Conservation (phyloP, 441 rosid species). For the Pelargonium myrrhifolium region DNA sequence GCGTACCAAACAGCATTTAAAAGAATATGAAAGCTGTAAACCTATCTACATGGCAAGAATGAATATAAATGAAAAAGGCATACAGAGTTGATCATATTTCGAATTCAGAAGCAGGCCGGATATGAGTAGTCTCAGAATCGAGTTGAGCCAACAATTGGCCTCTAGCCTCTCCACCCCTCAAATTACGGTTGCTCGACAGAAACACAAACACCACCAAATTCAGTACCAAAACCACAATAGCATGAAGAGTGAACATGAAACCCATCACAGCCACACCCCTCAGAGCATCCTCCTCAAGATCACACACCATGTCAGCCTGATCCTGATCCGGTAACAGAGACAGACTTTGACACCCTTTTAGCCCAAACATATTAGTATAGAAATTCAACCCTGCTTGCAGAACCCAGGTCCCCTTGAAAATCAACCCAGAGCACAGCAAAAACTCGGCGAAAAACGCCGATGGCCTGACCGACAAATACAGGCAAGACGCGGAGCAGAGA, state of each 20-base stretch:
- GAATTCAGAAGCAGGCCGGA: slow-evolving; percentile 26
- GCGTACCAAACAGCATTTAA: background rate
- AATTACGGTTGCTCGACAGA: slow-evolving; percentile 30
- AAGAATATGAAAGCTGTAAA: too few species aligned
- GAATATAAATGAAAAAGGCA: slow-evolving; percentile 6
- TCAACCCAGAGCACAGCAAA: slow-evolving; percentile 38
- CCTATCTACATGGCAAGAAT: background rate
- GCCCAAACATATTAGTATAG: slow-evolving; percentile 37
- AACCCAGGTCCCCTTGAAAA: slow-evolving; percentile 50
- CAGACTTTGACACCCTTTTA: slow-evolving; percentile 39
- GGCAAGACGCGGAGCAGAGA: slow-evolving; percentile 42
- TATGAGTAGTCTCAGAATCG: slow-evolving; percentile 28
- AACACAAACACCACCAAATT: slow-evolving; percentile 34
- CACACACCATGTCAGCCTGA: slow-evolving; percentile 38
- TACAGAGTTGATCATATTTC: slow-evolving; percentile 35
- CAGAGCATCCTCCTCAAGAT: slow-evolving; percentile 45
- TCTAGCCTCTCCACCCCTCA: slow-evolving; percentile 36
- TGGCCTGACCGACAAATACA: slow-evolving; percentile 43
- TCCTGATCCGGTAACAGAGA: slow-evolving; percentile 20
- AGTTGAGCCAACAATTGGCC: slow-evolving; percentile 48
- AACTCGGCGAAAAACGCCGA: slow-evolving; percentile 45
- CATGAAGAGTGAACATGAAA: slow-evolving; percentile 45
- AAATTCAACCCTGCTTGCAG: slow-evolving; percentile 46
- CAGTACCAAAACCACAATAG: slow-evolving; percentile 31
- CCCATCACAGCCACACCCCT: slow-evolving; percentile 49